These are phyloP conservation scores for Dictyostelium firmibasis DNA, from an alignment of 78 protist genomes.

Conservation along the genomic window DNA sequence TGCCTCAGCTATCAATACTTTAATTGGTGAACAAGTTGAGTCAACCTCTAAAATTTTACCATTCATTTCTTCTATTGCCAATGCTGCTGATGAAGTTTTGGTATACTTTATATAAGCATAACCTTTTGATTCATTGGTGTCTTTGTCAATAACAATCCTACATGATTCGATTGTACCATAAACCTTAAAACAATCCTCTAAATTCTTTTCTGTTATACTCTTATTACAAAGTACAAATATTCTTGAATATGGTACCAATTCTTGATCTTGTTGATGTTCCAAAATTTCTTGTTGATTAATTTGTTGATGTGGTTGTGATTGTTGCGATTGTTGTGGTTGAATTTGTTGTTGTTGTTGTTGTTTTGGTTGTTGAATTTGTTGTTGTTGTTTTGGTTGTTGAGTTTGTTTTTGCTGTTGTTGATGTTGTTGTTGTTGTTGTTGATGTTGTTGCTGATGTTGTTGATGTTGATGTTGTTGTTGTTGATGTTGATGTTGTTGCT, in stretches of 20 bases:
- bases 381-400: background rate
- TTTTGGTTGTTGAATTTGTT: background rate
- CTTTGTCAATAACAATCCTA: conserved; percentile 10
- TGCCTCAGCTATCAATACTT: conserved; percentile 59
- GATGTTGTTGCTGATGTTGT: background rate
- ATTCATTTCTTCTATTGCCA: conserved; percentile 59
- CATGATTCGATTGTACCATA: conserved; percentile 32
- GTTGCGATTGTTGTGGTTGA: background rate
- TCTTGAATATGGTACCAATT: conserved; percentile 17
- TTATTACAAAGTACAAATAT: conserved; percentile 18
- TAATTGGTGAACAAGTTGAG: background rate
- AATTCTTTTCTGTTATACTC: background rate
- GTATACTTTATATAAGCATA: conserved; percentile 8
- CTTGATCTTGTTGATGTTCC: background rate
- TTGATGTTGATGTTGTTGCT: background rate
- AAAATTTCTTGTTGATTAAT: background rate
- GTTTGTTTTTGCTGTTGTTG: background rate
- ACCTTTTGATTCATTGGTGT: conserved; percentile 35
- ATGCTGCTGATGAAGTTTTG: conserved; percentile 61
- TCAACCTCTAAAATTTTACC: conserved; percentile 16
- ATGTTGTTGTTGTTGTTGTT: background rate
- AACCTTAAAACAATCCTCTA: background rate
- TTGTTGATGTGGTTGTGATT: background rate
- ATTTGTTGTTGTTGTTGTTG: background rate
- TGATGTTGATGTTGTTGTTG: background rate